Evolutionary conservation across 164 flowering plant species (phyloP).

Genomic region (Taxillus chinensis): DNA sequence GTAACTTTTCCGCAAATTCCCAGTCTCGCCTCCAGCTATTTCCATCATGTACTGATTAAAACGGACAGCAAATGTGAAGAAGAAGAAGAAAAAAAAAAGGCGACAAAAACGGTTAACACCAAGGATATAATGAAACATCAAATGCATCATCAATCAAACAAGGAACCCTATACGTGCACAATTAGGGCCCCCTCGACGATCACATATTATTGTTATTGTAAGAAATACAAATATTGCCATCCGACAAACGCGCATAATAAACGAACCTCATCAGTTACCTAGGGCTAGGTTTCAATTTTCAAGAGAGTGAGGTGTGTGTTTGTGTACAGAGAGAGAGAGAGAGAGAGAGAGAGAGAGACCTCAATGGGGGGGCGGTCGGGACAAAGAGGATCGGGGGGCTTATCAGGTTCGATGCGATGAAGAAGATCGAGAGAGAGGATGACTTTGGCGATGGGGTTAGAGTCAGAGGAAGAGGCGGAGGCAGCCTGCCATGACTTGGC

Average conservation of each 20-base stretch:
- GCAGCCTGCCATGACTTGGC: conserved; percentile 40
- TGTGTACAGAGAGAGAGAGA: background rate
- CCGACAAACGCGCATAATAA: too few species aligned
- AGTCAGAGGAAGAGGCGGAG: conserved; percentile 22
- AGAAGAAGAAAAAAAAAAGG: background rate
- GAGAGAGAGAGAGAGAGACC: conserved; percentile 18
- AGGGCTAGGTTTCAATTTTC: too few species aligned
- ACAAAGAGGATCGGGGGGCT: conserved; percentile 33
- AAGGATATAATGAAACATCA: background rate
- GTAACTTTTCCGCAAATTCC: conserved; percentile 43
- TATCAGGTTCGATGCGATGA: background rate
- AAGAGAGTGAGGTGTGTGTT: too few species aligned
- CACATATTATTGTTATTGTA: too few species aligned
- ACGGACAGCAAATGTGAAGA: conserved; percentile 7
- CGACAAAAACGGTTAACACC: background rate
- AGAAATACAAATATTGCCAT: too few species aligned
- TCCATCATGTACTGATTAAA: conserved; percentile 51
- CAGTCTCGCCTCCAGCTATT: conserved; percentile 38
- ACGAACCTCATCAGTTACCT: too few species aligned
- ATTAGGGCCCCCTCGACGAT: too few species aligned
- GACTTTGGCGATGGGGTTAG: conserved; percentile 45
- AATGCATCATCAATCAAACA: background rate
- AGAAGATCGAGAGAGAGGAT: conserved; percentile 57
- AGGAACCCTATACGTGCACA: too few species aligned
- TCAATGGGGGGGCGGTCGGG: conserved; percentile 36